phyloP scores from a whole-genome alignment of 2,329 filamentous ascomycete species.

The Monosporascus sp. region DNA sequence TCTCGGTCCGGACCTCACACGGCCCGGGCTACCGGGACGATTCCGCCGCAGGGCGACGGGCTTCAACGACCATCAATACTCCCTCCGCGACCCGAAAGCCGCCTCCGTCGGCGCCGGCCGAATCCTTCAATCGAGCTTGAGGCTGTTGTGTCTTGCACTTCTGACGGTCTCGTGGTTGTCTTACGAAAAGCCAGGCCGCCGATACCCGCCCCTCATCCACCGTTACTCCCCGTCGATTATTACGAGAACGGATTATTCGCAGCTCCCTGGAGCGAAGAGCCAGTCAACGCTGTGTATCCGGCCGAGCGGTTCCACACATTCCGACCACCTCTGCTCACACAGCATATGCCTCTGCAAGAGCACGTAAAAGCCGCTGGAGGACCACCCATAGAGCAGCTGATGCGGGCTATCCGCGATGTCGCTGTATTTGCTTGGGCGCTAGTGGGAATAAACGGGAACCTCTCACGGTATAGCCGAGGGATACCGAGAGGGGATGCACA shows the following conservation, averaged over 20 bases:
- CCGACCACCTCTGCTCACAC: conserved; percentile 37
- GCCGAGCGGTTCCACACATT: conserved; percentile 40
- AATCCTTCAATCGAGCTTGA: conserved; percentile 65
- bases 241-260: conserved; percentile 66
- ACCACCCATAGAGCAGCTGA: conserved; percentile 59
- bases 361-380: conserved; percentile 43
- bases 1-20: conserved; percentile 1
- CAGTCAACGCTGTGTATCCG: conserved; percentile 47
- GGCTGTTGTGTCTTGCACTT: conserved; percentile 87
- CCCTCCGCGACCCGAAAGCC: conserved; percentile 2
- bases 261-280: conserved; percentile 71
- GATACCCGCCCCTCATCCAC: conserved; percentile 55
- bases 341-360: conserved; percentile 40
- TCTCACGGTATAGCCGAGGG: conserved; percentile 61
- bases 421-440: conserved; percentile 86
- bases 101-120: conserved; percentile 19
- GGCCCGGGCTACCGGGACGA: conserved; percentile 19
- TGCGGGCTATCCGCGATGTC: conserved; percentile 77
- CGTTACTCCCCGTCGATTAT: conserved; percentile 38
- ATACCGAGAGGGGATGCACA: conserved; percentile 58
- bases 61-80: conserved; percentile 6
- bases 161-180: conserved; percentile 80
- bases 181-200: conserved; percentile 68
- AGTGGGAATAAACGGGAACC: conserved; percentile 71
- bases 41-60: conserved; percentile 12